A percentile compares a stretch with the other conserved stretches of the same genome.
Evolutionary conservation across 2,329 filamentous ascomycete species (phyloP).

Genomic region (Curvularia spicifera): DNA sequence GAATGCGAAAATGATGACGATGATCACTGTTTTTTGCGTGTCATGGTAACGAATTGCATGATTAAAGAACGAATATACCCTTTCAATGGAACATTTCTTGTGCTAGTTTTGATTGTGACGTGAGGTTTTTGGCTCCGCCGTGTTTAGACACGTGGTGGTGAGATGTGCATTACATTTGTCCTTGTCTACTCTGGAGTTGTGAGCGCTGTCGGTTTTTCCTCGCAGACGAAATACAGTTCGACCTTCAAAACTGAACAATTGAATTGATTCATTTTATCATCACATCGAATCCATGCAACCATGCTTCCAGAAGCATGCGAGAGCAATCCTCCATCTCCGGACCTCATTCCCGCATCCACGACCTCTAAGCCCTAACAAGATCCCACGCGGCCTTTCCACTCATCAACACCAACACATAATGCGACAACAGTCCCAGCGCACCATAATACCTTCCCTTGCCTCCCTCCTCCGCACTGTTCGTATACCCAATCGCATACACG

Average conservation of each 20-base stretch:
- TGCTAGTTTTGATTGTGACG: not conserved
- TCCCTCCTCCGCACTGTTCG: conserved; percentile 44
- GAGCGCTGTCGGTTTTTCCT: too few species aligned
- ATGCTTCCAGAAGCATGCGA: not conserved
- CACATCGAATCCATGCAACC: not conserved
- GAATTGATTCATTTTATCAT: not conserved
- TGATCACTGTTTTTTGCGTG: not conserved
- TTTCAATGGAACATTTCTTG: not conserved
- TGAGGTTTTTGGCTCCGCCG: not conserved
- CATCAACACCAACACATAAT: conserved; percentile 39
- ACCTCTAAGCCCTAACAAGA: conserved; percentile 24
- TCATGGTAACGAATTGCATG: not conserved
- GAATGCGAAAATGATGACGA: not conserved
- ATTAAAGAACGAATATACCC: not conserved
- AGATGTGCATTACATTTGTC: not conserved
- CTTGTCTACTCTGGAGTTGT: not conserved
- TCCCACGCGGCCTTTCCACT: conserved; percentile 37
- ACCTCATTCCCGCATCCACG: too few species aligned
- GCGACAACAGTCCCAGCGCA: conserved; percentile 40
- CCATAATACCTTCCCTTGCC: conserved; percentile 56
- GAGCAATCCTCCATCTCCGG: too few species aligned
- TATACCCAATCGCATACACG: conserved; percentile 58
- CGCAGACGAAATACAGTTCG: not conserved
- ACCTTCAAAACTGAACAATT: not conserved
- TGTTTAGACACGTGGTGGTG: not conserved